Conservation (phyloP, 2,329 filamentous ascomycete genomes). For the Colletotrichum sp. region DNA sequence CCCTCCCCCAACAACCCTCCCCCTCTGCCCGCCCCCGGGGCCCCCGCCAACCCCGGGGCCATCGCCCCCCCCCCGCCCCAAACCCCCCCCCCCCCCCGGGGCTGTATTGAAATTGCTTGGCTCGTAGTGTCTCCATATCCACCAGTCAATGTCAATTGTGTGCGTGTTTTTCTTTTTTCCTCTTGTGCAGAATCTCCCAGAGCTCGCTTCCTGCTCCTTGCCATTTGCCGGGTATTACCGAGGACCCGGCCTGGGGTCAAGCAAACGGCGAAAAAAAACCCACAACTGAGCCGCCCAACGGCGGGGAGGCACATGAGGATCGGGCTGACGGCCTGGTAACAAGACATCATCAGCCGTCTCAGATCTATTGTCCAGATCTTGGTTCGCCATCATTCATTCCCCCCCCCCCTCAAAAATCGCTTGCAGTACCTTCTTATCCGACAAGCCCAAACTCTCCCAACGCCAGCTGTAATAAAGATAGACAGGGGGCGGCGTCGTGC, state of each 20-base stretch:
- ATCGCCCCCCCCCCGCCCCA: neutral
- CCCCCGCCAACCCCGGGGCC: neutral
- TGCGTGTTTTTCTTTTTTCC: neutral
- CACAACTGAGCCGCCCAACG: neutral
- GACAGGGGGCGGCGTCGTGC: neutral
- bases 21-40: neutral
- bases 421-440: neutral
- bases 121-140: neutral
- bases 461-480: neutral
- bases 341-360: neutral
- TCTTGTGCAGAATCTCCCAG: neutral
- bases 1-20: too few relatives aligned
- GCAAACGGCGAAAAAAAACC: neutral
- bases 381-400: neutral
- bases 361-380: neutral
- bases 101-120: neutral
- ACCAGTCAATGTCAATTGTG: neutral
- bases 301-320: neutral
- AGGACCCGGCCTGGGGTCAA: neutral
- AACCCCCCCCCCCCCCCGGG: neutral
- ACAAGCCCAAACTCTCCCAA: neutral
- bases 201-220: neutral
- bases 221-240: constrained; percentile 10
- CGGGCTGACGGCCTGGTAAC: neutral
- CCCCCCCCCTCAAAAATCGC: neutral